Evolutionary conservation across 495 filamentous ascomycete species (phyloP).

Genomic region (Opeltia flavorubescens): DNA sequence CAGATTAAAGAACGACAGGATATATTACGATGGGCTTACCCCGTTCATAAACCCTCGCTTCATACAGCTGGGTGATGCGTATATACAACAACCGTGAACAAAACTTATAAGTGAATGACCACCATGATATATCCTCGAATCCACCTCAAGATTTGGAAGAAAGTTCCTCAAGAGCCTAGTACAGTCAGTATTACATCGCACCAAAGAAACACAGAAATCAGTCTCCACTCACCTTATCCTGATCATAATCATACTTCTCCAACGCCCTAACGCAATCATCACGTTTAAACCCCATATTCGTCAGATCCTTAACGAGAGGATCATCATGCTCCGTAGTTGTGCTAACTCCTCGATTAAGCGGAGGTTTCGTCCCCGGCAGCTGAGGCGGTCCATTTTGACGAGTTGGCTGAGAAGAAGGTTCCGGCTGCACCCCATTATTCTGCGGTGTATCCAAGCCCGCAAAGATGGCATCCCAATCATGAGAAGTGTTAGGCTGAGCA

Average conservation of each 20-base stretch:
- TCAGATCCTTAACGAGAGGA: slow-evolving; percentile 79
- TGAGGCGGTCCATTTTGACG: not conserved
- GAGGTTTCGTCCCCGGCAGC: slow-evolving; percentile 22
- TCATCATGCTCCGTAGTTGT: slow-evolving; percentile 73
- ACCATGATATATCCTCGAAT: too few relatives aligned
- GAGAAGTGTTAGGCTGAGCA: slow-evolving; percentile 21
- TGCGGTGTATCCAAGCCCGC: slow-evolving; percentile 51
- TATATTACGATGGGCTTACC: too few relatives aligned
- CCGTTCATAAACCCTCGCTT: too few relatives aligned
- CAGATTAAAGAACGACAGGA: too few relatives aligned
- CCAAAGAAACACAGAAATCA: too few relatives aligned
- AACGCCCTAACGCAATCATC: slow-evolving; percentile 67
- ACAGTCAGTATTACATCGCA: too few relatives aligned
- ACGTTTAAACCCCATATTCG: slow-evolving; percentile 78
- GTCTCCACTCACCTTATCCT: slow-evolving; percentile 85
- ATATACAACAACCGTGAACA: too few relatives aligned
- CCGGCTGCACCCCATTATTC: slow-evolving; percentile 9
- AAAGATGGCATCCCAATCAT: slow-evolving; percentile 96
- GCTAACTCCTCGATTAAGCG: slow-evolving; percentile 53
- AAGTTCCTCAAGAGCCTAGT: too few relatives aligned
- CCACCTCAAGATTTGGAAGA: too few relatives aligned
- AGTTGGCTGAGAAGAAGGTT: not conserved
- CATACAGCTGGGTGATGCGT: too few relatives aligned
- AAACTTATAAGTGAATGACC: too few relatives aligned
- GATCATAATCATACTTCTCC: slow-evolving; percentile 90